A percentile compares a stretch with the other conserved stretches of the same genome.
Evolutionary conservation across 75 land plant genomes (phyloP).

Genomic region (Isoetes taiwanensis): DNA sequence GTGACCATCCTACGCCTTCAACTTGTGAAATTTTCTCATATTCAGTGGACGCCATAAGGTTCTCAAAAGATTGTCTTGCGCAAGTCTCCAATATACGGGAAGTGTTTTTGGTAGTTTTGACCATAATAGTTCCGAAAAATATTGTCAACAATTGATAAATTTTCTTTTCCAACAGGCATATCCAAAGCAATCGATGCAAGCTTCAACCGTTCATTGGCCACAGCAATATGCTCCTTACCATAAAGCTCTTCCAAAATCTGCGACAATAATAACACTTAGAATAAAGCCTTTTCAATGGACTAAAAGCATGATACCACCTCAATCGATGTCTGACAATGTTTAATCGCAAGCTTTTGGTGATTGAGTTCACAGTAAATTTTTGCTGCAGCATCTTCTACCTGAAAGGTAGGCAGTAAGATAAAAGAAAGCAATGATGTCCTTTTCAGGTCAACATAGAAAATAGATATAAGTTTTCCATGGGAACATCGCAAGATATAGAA

Average conservation of each 20-base stretch:
- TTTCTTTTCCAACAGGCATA: constrained; percentile 8
- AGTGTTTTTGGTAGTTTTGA: constrained; percentile 19
- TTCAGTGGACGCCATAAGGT: neutral
- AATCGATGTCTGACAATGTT: constrained; percentile 50
- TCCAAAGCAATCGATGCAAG: constrained; percentile 43
- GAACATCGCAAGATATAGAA: too few relatives aligned
- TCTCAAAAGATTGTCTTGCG: constrained; percentile 8
- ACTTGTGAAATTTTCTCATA: too few relatives aligned
- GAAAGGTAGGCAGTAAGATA: constrained; percentile 8
- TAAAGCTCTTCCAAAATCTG: constrained; percentile 81
- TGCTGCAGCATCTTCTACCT: constrained; percentile 66
- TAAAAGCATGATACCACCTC: constrained; percentile 30
- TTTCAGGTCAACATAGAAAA: too few relatives aligned
- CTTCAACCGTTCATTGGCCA: constrained; percentile 68
- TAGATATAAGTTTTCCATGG: too few relatives aligned
- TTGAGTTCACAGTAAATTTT: constrained; percentile 35
- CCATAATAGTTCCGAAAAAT: constrained; percentile 50
- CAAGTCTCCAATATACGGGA: constrained; percentile 29
- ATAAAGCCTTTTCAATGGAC: neutral
- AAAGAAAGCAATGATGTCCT: too few relatives aligned
- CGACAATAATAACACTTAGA: neutral
- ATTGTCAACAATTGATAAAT: constrained; percentile 13
- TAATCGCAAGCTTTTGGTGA: constrained; percentile 30
- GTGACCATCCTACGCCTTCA: too few relatives aligned
- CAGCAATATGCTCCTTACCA: constrained; percentile 42